phyloP scores from a whole-genome alignment of 2,329 filamentous ascomycete species.

The Ophiostoma ulmi region DNA sequence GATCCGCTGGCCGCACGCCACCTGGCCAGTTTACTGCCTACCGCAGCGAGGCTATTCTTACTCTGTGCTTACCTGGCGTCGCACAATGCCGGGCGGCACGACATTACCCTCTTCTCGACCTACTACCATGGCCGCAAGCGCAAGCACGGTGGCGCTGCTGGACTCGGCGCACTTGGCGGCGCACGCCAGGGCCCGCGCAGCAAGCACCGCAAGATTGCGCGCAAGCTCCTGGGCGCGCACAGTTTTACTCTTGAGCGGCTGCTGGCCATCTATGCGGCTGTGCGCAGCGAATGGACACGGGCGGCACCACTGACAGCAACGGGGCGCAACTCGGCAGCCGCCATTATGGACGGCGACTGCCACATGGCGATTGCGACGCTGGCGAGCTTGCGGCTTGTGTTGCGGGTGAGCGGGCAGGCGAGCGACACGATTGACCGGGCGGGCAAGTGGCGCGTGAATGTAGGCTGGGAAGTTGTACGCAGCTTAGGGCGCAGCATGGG shows the following conservation, averaged over 20 bases:
- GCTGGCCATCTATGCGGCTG: constrained; percentile 68
- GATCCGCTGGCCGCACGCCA: constrained; percentile 17
- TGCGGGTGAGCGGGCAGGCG: constrained; percentile 54
- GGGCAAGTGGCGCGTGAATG: constrained; percentile 71
- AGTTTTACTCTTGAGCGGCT: constrained; percentile 73
- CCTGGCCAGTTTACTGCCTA: constrained; percentile 58
- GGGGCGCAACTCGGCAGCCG: constrained; percentile 27
- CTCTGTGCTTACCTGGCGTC: constrained; percentile 75
- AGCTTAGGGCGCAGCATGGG: constrained; percentile 67
- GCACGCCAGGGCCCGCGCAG: constrained; percentile 31
- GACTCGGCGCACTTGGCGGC: constrained; percentile 34
- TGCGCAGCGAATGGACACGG: constrained; percentile 52
- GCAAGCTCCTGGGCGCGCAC: constrained; percentile 70
- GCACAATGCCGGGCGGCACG: constrained; percentile 70
- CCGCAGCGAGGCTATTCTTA: constrained; percentile 67
- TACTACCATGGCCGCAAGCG: constrained; percentile 49
- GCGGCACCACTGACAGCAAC: constrained; percentile 31
- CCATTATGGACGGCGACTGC: constrained; percentile 50
- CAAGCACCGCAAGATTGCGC: constrained; percentile 66
- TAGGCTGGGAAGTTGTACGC: constrained; percentile 71
- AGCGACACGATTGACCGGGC: constrained; percentile 63
- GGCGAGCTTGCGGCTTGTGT: constrained; percentile 62
- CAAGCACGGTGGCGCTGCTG: constrained; percentile 43
- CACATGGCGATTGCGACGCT: constrained; percentile 66
- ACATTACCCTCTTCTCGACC: constrained; percentile 71